Base-by-base conservation (phyloP, 805 yeast genomes). In the Lipomyces mesembrius region DNA sequence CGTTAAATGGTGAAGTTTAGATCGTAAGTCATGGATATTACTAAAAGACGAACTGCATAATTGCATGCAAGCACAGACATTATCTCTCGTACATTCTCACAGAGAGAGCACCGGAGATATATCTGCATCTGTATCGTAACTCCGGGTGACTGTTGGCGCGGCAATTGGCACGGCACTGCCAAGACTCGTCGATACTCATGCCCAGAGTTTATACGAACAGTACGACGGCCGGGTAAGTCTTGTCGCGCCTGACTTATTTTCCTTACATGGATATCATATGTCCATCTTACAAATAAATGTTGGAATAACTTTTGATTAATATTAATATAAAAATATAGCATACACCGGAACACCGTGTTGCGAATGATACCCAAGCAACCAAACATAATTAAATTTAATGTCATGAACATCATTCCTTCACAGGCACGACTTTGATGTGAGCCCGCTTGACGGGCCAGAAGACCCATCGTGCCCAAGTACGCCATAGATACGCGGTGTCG, bases 401-500 rank as follows among this genome's bases (percentile, higher is more conserved):
- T 43, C 49, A 17, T 43, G 20, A 17, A 17, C 49, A 43, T 17
- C 25, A 43, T 17, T n/a, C 9, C 49, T 43, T 43, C 22, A 43
- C 49, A 17, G 49, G 49, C 49, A 43, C 49, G 49, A 43, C 11
- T 17, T 43, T 17, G 9, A 43, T 17, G 22, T 17, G 49, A 9
- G 49, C 49, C 3, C 6, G n/a, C 22, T 43, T 22, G 49, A 52
- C 32, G 5, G 65, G 65, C 63, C 65, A 58, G 17, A 49, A 53
- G 39, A 65, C 63, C 43, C 52, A 65, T 4, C 61, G 46, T 17
- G 65, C 60, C 68, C 68, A 65, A 22, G 62, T 63, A 51, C 65
- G 65, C 68, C 68, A 65, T n/a, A 65, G n/a, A 25, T 62, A 61
- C 12, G 63, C 68, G n/a, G 63, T 62, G 46, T 65, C 68, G 39